Base-by-base conservation (phyloP, 2,329 filamentous ascomycete genomes). In the Amauroascus niger region DNA sequence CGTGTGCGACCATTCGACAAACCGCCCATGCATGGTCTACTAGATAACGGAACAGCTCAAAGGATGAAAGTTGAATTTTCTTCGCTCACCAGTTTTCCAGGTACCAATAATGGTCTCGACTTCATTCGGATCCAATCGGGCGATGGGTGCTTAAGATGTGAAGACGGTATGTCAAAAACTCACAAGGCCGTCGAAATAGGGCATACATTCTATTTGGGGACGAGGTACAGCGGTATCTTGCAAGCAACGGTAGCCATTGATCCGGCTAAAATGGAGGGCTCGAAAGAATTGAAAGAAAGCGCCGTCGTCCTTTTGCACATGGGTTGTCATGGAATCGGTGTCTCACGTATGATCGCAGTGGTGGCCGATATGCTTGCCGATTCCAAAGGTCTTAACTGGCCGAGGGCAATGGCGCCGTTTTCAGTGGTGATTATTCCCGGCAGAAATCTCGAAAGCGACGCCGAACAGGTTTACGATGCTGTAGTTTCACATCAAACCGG, bases 311-410 rank as follows among this genome's bases (percentile, higher is more conserved):
- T 82, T 0, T 78, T 95, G 63, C 82, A 95, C 59, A 98, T 98
- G 93, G 93, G 93, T 53, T 98, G 93, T 67, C 88, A 96, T 65
- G 93, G 93, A 0, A 94, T 98, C 57, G 93, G 93, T 1, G 82
- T 98, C 16, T 95, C 89, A 4, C 84, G 93, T 43, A 83, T 98
- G 62, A 84, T 98, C 57, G 89, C 85, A 7, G 88, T 93, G 1
- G 81, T 93, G 0, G 90, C 90, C 1, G 84, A 91, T 58, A 79
- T 84, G 37, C 74, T 88, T 8, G 77, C 82, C 0, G 88, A 95
- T 60, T 65, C 76, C 2, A 79, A 74, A 63, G 93, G 89, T 0
- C 76, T 97, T 6, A 88, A 88, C 62, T 98, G 93, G 93, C 93
- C 93, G 0, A 76, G 83, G 5, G 82, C 75, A 8, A 89, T 97